These are phyloP conservation scores for Claviceps digitariae DNA, from an alignment of 2,329 filamentous ascomycete genomes.

Conservation along the genomic window DNA sequence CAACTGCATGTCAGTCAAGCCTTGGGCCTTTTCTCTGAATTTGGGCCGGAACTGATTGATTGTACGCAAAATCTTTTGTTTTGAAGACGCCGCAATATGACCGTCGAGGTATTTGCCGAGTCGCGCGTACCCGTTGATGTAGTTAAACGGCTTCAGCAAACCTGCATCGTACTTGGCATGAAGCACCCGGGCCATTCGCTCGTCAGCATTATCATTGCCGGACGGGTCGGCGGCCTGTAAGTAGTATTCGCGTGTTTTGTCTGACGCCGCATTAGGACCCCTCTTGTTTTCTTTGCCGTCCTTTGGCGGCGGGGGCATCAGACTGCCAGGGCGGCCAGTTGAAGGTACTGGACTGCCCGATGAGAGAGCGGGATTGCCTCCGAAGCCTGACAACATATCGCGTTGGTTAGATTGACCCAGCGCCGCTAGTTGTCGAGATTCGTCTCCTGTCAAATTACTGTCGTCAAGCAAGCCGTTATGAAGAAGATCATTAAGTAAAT, in stretches of 20 bases:
- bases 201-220: slow-evolving; percentile 71
- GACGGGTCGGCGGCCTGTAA: slow-evolving; percentile 92
- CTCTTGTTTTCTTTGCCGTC: slow-evolving; percentile 41
- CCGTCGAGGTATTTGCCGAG: slow-evolving; percentile 85
- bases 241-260: slow-evolving; percentile 81
- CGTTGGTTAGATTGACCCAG: slow-evolving; percentile 28
- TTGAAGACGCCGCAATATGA: slow-evolving; percentile 67
- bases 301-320: slow-evolving; percentile 37
- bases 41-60: slow-evolving; percentile 89
- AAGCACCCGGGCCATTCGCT: slow-evolving; percentile 87
- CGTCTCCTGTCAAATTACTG: slow-evolving; percentile 55
- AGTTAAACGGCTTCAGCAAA: slow-evolving; percentile 92
- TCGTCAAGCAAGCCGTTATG: slow-evolving; percentile 86
- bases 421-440: slow-evolving; percentile 34
- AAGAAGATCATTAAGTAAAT: slow-evolving; percentile 90
- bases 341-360: slow-evolving; percentile 11
- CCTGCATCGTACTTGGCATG: slow-evolving; percentile 95
- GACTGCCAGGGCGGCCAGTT: slow-evolving; percentile 14
- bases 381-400: slow-evolving; percentile 36
- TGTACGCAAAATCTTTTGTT: slow-evolving; percentile 83
- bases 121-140: slow-evolving; percentile 88
- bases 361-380: slow-evolving; percentile 24
- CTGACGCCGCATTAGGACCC: slow-evolving; percentile 53
- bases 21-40: slow-evolving; percentile 89
- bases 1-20: slow-evolving; percentile 83